Percentiles rank a stretch among this genome's conserved stretches.
phyloP scores from a whole-genome alignment of 2,329 filamentous ascomycete species.

The Pyrenochaeta sp. region DNA sequence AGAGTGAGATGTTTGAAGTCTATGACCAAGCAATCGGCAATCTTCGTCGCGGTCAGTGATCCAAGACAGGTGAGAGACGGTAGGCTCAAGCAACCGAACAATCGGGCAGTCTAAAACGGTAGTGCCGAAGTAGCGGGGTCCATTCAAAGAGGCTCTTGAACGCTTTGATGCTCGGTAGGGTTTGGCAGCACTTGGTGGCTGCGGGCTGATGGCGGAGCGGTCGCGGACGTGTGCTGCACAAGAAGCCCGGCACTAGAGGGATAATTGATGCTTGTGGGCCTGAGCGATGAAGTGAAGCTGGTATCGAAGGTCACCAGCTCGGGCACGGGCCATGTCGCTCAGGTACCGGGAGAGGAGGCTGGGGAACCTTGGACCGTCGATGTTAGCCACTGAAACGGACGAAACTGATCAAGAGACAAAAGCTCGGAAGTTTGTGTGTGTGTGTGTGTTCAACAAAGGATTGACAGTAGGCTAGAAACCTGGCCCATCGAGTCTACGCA shows the following conservation, averaged over 20 bases:
- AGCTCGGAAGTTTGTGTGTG: background rate
- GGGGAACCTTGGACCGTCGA: constrained; percentile 20
- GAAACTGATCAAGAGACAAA: background rate
- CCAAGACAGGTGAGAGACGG: constrained; percentile 28
- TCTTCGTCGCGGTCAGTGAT: constrained; percentile 18
- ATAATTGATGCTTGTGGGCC: constrained; percentile 8
- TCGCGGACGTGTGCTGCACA: constrained; percentile 10
- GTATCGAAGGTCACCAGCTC: constrained; percentile 12
- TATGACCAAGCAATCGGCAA: constrained; percentile 17
- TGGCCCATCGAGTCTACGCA: background rate
- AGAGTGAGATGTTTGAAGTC: constrained; percentile 2
- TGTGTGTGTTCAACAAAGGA: background rate
- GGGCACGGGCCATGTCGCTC: constrained; percentile 22
- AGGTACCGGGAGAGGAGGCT: constrained; percentile 34
- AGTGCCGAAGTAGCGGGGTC: constrained; percentile 37
- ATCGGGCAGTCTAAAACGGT: constrained; percentile 31
- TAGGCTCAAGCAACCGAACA: constrained; percentile 10
- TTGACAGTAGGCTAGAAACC: background rate
- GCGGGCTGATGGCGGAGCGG: constrained; percentile 3
- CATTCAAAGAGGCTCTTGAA: constrained; percentile 12
- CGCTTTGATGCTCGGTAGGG: background rate
- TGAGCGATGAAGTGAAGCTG: constrained; percentile 25
- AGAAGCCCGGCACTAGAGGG: constrained; percentile 8
- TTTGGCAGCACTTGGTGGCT: background rate
- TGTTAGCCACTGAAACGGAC: background rate